These are phyloP conservation scores for Aspergillus sp. DNA, from an alignment of 2,329 filamentous ascomycete genomes.

Conservation along the genomic window DNA sequence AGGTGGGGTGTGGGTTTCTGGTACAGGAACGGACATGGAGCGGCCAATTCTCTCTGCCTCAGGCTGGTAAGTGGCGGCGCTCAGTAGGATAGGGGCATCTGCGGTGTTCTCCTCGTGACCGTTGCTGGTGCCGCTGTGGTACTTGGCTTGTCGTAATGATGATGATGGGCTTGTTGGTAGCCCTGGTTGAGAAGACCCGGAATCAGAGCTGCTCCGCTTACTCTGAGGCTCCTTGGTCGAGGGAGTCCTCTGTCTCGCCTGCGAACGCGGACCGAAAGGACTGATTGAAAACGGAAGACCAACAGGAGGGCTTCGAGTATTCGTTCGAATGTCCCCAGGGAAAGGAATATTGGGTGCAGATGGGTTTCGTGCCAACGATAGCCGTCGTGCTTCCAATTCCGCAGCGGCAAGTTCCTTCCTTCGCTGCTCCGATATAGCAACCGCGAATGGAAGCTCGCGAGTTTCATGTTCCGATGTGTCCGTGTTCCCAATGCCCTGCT, in stretches of 20 bases:
- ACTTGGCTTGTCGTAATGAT: slow-evolving; percentile 76
- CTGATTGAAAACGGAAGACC: slow-evolving; percentile 33
- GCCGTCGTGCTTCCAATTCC: slow-evolving; percentile 80
- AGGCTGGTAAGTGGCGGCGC: slow-evolving; percentile 32
- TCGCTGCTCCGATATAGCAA: slow-evolving; percentile 53
- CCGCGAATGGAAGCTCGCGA: slow-evolving; percentile 15
- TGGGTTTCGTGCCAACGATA: slow-evolving; percentile 73
- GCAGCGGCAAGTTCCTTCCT: slow-evolving; percentile 71
- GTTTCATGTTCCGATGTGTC: slow-evolving; percentile 13
- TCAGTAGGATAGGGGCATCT: slow-evolving; percentile 36
- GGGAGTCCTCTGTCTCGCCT: slow-evolving; percentile 24
- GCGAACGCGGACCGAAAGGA: slow-evolving; percentile 27
- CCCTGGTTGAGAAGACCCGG: slow-evolving; percentile 38
- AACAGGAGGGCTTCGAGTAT: slow-evolving; percentile 38
- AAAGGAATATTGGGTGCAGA: slow-evolving; percentile 74
- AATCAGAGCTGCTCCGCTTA: slow-evolving; percentile 33
- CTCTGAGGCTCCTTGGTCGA: slow-evolving; percentile 34
- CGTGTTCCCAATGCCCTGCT: slow-evolving; percentile 4
- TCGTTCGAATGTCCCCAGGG: slow-evolving; percentile 49
- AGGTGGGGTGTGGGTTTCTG: slow-evolving; percentile 17
- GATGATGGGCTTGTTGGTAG: slow-evolving; percentile 71
- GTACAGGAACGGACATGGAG: slow-evolving; percentile 35
- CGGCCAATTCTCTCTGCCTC: slow-evolving; percentile 30
- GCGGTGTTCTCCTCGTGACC: slow-evolving; percentile 45
- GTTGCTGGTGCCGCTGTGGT: slow-evolving; percentile 39